Evolutionary conservation across 1,284 basidiomycete genomes (phyloP), one percentile per base, ranked within the genome.

Genomic region (Puccinia polysora): DNA sequence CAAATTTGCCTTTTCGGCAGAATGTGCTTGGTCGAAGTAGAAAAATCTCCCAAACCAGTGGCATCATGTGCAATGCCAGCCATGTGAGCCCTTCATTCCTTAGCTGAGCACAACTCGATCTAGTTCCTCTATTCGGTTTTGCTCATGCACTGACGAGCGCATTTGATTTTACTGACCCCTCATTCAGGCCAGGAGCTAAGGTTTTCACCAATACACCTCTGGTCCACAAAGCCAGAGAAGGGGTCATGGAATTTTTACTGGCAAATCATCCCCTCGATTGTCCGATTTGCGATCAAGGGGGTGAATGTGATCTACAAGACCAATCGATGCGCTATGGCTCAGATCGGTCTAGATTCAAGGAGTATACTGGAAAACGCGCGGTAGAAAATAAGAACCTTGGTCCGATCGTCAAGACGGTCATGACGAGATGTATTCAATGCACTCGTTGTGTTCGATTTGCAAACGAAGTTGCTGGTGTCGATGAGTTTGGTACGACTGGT

Each of bases 351-450:
- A 88, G 96, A 60, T 97, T 97, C 86, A 94, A 97, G 83, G 95
- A 99, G 83, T 91, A 96, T 74, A 87, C 90, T 2, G 96, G 95
- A 77, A 98, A 98, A 83, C 91, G 95, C 74, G 95, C 96, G 0
- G 90, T 96, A 20, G 95, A 97, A 82, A 90, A 99, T 85, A 99
- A 98, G 84, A 89, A 98, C 79, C 85, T 99, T 38, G 96, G 96
- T 5, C 96, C 96, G 12, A 86, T 99, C 60, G 92, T 99, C 81
- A 98, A 98, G 84, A 97, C 96, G 3, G 91, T 90, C 74, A 99
- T 99, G 95, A 99, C 94, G 81, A 87, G 95, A 73, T 98, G 96
- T 83, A 98, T 99, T 77, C 96, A 99, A 82, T 99, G 95, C 83
- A 98, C 95, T 14, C 91, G 96, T 76, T 99, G 96, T 80, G 92